Base-by-base conservation (phyloP, 1,284 basidiomycete species). In the Papiliotrema fonsecae region DNA sequence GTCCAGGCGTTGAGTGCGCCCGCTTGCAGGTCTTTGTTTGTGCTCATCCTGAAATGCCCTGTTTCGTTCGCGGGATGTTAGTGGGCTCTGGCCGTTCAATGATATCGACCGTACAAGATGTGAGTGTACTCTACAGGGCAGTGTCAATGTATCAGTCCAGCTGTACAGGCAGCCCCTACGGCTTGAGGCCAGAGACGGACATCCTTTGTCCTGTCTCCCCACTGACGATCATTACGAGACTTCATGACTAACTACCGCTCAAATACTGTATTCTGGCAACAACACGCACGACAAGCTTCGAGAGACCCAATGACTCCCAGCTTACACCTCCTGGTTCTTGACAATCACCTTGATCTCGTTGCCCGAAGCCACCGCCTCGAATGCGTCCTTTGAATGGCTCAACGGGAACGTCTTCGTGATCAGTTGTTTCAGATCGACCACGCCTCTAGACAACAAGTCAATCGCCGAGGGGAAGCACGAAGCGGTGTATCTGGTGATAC, bases 331-430 rank as follows among this genome's bases (percentile, higher is more conserved):
- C 56, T 72, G 70, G 51, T 72, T 72, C 55, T 57, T 61, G 35
- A 72, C 55, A 25, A 72, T 58, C 14, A 72, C 68, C 60, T 72
- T 72, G 59, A 72, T 65, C 48, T 72, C 58, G 14, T 64, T 58
- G 1, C 68, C 67, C 16, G 55, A 70, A 39, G 75, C 74, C 52
- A 82, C 81, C 1, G 80, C 80, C 58, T 77, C 74, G 51, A 77
- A 66, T 0, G 81, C 78, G 44, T 74, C 76, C 38, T 72, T 65
- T 57, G 77, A 77, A 46, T 73, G 50, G 9, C 57, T 56, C 19
- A 72, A 46, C 0, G 70, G 68, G 65, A 76, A 78, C 82, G 88
- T 80, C 74, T 77, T 75, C 5, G 78, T 77, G 57, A 79, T 75
- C 13, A 80, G 67, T 37, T 76, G 76, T 51, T 77, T 77, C 51